phyloP scores from a whole-genome alignment of 495 filamentous ascomycete genomes.

The Trichoderma gamsii region DNA sequence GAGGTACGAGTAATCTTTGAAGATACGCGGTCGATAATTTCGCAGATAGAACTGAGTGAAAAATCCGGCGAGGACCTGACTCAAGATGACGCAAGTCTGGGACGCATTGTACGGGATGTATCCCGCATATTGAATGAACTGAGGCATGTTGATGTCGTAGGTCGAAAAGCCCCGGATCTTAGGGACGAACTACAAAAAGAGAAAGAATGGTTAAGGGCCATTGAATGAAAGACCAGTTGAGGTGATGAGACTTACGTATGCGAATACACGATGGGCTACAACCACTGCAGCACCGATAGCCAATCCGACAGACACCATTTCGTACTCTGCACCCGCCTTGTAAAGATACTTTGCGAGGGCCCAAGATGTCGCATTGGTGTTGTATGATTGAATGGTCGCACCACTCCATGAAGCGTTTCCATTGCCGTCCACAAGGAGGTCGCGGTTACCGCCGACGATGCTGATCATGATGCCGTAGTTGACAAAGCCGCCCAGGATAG shows the following conservation, averaged over 20 bases:
- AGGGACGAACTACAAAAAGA: not conserved
- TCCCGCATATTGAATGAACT: slow-evolving; percentile 41
- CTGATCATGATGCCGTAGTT: slow-evolving; percentile 33
- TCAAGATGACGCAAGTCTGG: slow-evolving; percentile 35
- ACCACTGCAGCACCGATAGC: slow-evolving; percentile 37
- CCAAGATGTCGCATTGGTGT: slow-evolving; percentile 38
- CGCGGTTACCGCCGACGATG: slow-evolving; percentile 19
- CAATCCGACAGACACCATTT: slow-evolving; percentile 44
- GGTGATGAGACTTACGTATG: slow-evolving; percentile 26
- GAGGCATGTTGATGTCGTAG: slow-evolving; percentile 28
- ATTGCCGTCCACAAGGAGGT: slow-evolving; percentile 14
- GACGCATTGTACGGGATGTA: slow-evolving; percentile 40
- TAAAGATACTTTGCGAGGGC: slow-evolving; percentile 40
- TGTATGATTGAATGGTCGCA: slow-evolving; percentile 32
- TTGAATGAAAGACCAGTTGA: not conserved
- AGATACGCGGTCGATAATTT: slow-evolving; percentile 42
- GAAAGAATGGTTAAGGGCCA: not conserved
- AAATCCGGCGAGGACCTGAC: slow-evolving; percentile 32
- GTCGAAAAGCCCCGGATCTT: slow-evolving; percentile 15
- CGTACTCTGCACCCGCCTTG: slow-evolving; percentile 28
- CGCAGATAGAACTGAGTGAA: slow-evolving; percentile 49
- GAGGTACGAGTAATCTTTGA: slow-evolving; percentile 54
- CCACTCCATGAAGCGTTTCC: slow-evolving; percentile 23
- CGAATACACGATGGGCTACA: slow-evolving; percentile 36
- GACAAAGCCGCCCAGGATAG: slow-evolving; percentile 31